Evolutionary conservation across 345 rosid species (phyloP).

Genomic region (Trapa incisa): DNA sequence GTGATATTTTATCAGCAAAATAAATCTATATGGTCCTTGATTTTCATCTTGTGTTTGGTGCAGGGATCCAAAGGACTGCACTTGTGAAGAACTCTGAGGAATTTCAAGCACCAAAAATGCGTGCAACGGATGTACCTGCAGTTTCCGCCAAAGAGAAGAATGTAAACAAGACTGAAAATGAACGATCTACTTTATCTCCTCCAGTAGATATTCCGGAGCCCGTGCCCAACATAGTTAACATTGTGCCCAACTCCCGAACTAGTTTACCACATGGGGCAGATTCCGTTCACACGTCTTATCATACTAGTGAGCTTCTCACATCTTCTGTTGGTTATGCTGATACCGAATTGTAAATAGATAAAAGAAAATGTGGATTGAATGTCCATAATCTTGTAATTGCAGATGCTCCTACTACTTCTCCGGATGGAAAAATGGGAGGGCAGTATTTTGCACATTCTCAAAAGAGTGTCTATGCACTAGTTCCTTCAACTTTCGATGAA

Average conservation of each 20-base stretch:
- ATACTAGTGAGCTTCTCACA: no score
- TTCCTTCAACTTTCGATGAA: slow-evolving; percentile 8
- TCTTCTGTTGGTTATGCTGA: neutral
- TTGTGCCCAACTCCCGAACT: neutral
- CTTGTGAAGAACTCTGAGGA: slow-evolving; percentile 5
- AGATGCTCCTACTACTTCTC: slow-evolving; percentile 1
- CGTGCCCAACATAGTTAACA: slow-evolving; percentile 1
- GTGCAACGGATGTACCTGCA: slow-evolving; percentile 10
- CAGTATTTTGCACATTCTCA: slow-evolving; percentile 5
- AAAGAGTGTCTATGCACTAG: slow-evolving; percentile 7
- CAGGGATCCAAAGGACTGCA: slow-evolving; percentile 4
- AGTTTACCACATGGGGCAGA: slow-evolving; percentile 6
- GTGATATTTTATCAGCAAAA: no score
- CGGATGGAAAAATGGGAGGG: neutral
- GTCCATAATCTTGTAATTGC: neutral
- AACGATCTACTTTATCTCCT: slow-evolving; percentile 1
- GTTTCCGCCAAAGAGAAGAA: slow-evolving; percentile 5
- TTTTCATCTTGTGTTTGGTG: slow-evolving; percentile 8
- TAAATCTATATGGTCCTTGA: neutral
- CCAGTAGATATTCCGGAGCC: slow-evolving; percentile 2
- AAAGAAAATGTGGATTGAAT: neutral
- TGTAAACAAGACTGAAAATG: slow-evolving; percentile 8
- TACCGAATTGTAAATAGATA: neutral
- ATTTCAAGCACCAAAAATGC: slow-evolving; percentile 8
- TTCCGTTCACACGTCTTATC: neutral